Base-by-base conservation (phyloP, 225 moss, liverwort and hornwort species). In the Pseudoscleropodium purum region DNA sequence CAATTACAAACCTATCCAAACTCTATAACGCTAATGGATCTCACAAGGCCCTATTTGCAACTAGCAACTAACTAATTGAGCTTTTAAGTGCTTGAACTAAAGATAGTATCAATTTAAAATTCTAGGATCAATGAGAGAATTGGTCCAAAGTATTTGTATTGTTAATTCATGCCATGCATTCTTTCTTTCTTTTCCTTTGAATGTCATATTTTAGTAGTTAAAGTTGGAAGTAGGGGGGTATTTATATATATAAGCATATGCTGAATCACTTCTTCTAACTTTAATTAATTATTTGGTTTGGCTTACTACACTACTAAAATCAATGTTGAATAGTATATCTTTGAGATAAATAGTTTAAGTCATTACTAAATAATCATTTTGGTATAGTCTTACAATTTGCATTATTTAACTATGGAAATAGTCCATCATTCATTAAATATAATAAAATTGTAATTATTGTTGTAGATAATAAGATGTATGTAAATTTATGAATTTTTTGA, bases 131-230 rank as follows among this genome's bases (percentile, higher is more conserved):
- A 7, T 19, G 5, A 33, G 33, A 49, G 12, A 33, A 45, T 0
- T 33, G 0, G 13, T 75, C 0, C 11, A 33, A 49, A 19, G 11
- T 49, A 49, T 33, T 21, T 49, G 5, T 20, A 21, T 51, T 2
- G 5, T 76, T 33, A 33, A 13, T 31, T 33, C 7, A 49, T 49
- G 49, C 12, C 4, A 19, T 0, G 20, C 6, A 33, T 33, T 47
- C 6, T 31, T 75, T 31, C 2, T 51, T 59, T 76, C 34, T 13
- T 49, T 31, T 18, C 10, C 4, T 7, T 10, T 0, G 11, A 4
- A 47, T 47, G 18, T 31, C 1, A 2, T 75, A 47, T 4, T 57
- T 1, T 2, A 4, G 2, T 47, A 47, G 31, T 75, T 0, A 4
- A 75, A 19, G 47, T 49, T 49, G 45, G 17, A 2, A 45, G 29